Conservation (phyloP, 2,329 filamentous ascomycete species). For the Dothistroma pini region DNA sequence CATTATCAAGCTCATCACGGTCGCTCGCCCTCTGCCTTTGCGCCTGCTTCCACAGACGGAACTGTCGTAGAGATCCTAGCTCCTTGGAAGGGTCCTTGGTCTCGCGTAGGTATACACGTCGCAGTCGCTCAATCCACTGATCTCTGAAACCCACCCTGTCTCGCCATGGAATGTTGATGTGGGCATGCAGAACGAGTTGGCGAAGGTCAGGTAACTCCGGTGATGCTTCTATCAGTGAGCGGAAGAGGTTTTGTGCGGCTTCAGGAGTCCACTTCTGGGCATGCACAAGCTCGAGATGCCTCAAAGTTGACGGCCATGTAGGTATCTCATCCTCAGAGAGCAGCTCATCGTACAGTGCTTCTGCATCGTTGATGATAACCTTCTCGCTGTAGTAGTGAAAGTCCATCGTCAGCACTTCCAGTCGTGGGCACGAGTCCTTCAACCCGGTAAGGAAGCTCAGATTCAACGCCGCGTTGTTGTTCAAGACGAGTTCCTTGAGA, state of each 20-base stretch:
- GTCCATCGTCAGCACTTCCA: conserved; percentile 72
- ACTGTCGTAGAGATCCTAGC: conserved; percentile 44
- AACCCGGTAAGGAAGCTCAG: conserved; percentile 69
- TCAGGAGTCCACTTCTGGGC: conserved; percentile 68
- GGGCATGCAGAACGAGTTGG: conserved; percentile 68
- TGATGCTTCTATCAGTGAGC: conserved; percentile 71
- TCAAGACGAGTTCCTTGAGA: conserved; percentile 65
- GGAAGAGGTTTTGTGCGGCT: conserved; percentile 72
- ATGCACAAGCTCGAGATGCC: conserved; percentile 69
- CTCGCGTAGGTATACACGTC: conserved; percentile 60
- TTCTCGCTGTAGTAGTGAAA: conserved; percentile 72
- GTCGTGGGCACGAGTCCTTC: conserved; percentile 62
- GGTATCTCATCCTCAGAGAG: conserved; percentile 63
- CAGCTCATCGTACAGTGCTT: conserved; percentile 69
- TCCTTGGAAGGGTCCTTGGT: conserved; percentile 43
- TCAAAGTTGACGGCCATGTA: conserved; percentile 71
- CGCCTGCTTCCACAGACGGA: conserved; percentile 38
- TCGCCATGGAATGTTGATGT: conserved; percentile 75
- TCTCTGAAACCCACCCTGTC: conserved; percentile 75
- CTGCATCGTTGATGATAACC: conserved; percentile 63
- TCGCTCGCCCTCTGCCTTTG: conserved; percentile 1
- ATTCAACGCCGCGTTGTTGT: conserved; percentile 75
- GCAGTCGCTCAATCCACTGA: conserved; percentile 69
- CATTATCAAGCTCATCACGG: conserved; percentile 14
- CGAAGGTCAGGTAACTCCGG: conserved; percentile 63